Evolutionary conservation across 208 protist species (phyloP).

Genomic region (Acanthamoeba healyi): DNA sequence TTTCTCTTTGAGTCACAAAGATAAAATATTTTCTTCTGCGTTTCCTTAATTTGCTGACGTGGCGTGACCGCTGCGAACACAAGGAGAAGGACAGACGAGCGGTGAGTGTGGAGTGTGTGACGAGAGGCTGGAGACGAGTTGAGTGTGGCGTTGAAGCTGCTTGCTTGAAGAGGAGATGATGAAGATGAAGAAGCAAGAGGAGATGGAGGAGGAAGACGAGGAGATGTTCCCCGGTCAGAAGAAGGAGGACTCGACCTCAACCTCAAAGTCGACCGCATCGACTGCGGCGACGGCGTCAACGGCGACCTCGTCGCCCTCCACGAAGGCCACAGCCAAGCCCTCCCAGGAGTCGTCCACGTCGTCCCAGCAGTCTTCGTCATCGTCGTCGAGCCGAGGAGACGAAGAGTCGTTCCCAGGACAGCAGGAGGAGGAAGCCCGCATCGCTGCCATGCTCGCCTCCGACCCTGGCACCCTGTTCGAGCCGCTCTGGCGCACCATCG

Average conservation of each 20-base stretch:
- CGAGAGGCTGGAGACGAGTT: no score
- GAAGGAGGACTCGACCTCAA: neutral
- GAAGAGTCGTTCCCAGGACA: conserved; percentile 41
- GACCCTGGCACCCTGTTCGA: conserved; percentile 75
- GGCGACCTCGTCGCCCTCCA: no score
- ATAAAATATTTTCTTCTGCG: no score
- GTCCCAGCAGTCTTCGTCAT: neutral
- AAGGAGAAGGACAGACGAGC: no score
- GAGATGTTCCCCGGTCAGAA: neutral
- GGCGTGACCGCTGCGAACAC: no score
- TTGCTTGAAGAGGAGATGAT: no score
- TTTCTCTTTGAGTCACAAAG: no score
- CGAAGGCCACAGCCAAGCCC: no score
- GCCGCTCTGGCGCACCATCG: conserved; percentile 76
- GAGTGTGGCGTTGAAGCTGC: no score
- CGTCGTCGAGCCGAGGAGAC: neutral
- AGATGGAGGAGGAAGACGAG: neutral
- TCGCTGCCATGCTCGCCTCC: neutral
- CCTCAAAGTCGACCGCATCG: neutral
- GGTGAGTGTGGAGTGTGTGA: no score
- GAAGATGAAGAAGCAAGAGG: neutral
- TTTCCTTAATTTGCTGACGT: no score
- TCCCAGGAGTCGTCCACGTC: neutral
- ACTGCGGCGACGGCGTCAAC: neutral
- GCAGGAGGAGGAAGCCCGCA: conserved; percentile 4